These are phyloP conservation scores for Botryotinia calthae DNA, from an alignment of 2,329 filamentous ascomycete genomes.

Conservation along the genomic window DNA sequence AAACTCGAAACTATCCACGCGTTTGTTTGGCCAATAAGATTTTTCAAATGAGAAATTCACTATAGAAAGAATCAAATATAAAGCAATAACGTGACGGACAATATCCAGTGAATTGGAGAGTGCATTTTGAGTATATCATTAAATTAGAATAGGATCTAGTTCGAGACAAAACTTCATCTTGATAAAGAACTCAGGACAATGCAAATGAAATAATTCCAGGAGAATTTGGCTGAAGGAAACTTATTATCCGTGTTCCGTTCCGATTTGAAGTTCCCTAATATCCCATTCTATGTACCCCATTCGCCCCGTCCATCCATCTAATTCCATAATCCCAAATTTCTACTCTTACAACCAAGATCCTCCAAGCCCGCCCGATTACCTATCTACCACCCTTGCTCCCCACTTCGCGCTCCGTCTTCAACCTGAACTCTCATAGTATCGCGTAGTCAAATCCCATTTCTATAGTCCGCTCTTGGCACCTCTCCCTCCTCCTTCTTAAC, in stretches of 20 bases:
- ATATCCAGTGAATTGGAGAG: not conserved
- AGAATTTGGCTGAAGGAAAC: not conserved
- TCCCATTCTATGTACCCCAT: not conserved
- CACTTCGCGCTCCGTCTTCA: too few relatives aligned
- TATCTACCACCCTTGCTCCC: not conserved
- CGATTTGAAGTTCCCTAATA: not conserved
- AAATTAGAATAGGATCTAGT: not conserved
- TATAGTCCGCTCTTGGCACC: slow-evolving; percentile 23
- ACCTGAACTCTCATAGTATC: too few relatives aligned
- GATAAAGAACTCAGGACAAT: not conserved
- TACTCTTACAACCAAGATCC: not conserved
- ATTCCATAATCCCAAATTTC: not conserved
- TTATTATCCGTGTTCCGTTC: too few relatives aligned
- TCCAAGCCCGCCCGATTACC: not conserved
- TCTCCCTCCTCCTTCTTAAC: slow-evolving; percentile 31
- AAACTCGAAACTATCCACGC: not conserved
- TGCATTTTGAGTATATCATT: not conserved
- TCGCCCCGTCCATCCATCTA: not conserved
- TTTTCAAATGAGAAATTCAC: not conserved
- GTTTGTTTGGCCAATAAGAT: not conserved
- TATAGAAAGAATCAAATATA: not conserved
- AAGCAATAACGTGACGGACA: not conserved
- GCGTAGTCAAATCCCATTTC: slow-evolving; percentile 9
- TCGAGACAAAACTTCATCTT: not conserved
- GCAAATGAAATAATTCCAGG: not conserved